Evolutionary conservation across 495 filamentous ascomycete species (phyloP).

Genomic region (Mycothermus thermophilus): DNA sequence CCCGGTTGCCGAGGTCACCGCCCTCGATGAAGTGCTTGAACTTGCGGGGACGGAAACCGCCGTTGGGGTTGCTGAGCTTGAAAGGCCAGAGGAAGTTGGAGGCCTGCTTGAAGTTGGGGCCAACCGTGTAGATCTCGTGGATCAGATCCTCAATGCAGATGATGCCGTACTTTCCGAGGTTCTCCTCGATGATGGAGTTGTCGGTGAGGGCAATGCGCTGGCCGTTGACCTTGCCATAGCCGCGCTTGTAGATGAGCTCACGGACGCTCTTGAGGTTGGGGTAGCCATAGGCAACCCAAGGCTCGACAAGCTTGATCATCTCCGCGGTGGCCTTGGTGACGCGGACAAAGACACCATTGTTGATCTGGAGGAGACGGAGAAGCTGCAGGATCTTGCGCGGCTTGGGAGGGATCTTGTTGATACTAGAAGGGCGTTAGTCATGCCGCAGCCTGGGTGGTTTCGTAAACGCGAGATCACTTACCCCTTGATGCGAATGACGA

Average conservation of each 20-base stretch:
- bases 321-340: constrained; percentile 95
- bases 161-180: constrained; percentile 94
- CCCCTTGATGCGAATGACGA: constrained; percentile 99
- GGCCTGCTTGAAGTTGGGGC: constrained; percentile 98
- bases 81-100: constrained; percentile 99
- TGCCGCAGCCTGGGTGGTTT: too few species aligned
- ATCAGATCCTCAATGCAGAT: constrained; percentile 99
- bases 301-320: constrained; percentile 97
- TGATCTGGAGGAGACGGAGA: constrained; percentile 98
- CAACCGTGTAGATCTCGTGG: constrained; percentile 98
- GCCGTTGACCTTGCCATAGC: constrained; percentile 95
- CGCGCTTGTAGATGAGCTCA: constrained; percentile 99
- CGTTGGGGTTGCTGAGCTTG: constrained; percentile 95
- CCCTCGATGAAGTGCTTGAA: constrained; percentile 99
- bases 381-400: constrained; percentile 99
- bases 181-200: constrained; percentile 93
- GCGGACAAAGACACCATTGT: constrained; percentile 97
- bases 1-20: constrained; percentile 94
- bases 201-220: constrained; percentile 92
- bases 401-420: constrained; percentile 99
- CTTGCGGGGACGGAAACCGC: constrained; percentile 89
- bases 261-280: constrained; percentile 97
- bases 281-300: constrained; percentile 97
- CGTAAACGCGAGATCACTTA: constrained; percentile 25
- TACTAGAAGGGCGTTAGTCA: constrained; percentile 41